Percentiles rank a stretch among this genome's conserved stretches.
Conservation (phyloP, 805 yeast genomes). For the Crinitomyces ghanaensis region DNA sequence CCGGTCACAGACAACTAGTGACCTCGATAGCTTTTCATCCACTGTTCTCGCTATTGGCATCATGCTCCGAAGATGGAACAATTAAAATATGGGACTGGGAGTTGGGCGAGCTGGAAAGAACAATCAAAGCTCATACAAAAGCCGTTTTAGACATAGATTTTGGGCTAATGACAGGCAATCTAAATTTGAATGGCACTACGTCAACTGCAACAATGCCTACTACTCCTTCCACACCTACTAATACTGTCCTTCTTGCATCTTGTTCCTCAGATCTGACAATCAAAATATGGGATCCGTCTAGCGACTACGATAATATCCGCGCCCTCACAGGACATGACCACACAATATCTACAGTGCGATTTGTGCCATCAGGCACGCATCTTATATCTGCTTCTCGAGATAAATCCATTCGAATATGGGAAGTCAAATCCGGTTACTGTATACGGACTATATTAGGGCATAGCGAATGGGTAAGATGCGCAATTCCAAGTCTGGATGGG, state of each 20-base stretch:
- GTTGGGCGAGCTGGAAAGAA: constrained; percentile 46
- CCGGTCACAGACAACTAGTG: constrained; percentile 50
- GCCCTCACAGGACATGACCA: constrained; percentile 82
- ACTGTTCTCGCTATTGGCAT: constrained; percentile 46
- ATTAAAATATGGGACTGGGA: constrained; percentile 66
- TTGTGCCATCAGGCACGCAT: constrained; percentile 40
- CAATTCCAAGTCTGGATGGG: constrained; percentile 30
- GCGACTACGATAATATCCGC: constrained; percentile 40
- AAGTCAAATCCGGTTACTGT: constrained; percentile 54
- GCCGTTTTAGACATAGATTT: constrained; percentile 48
- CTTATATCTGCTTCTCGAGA: constrained; percentile 75
- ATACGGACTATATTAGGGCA: constrained; percentile 61
- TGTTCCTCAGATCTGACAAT: constrained; percentile 42
- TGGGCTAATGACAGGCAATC: too few relatives aligned
- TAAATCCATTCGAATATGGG: constrained; percentile 75
- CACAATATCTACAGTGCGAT: constrained; percentile 54
- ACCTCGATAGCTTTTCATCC: constrained; percentile 67
- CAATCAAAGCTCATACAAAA: constrained; percentile 68
- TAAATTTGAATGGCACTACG: too few relatives aligned
- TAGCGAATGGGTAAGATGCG: constrained; percentile 74
- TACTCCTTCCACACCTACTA: constrained; percentile 22
- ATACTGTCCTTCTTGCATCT: constrained; percentile 30
- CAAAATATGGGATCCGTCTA: constrained; percentile 57
- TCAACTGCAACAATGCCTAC: too few relatives aligned
- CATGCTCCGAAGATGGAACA: constrained; percentile 64